A percentile compares a stretch with the other conserved stretches of the same genome.
phyloP scores from a whole-genome alignment of 148 eudicot species.

The Rhododendron ferrugineum region DNA sequence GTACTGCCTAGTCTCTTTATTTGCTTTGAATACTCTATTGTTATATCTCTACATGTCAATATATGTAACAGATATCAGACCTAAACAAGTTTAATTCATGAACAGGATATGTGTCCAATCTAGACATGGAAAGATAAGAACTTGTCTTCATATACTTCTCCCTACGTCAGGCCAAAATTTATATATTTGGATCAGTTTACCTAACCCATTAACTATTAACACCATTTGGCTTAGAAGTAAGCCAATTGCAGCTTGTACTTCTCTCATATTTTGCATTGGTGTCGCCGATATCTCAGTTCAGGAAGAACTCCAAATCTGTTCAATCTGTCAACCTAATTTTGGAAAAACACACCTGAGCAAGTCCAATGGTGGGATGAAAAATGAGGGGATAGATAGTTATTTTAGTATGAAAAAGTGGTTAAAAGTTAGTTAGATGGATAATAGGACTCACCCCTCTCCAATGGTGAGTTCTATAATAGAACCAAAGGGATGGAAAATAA shows the following conservation, averaged over 20 bases:
- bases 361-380: no score
- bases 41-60: conserved; percentile 8
- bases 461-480: no score
- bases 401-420: no score
- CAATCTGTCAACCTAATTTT: neutral
- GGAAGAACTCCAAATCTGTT: neutral
- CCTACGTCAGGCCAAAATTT: neutral
- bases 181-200: neutral
- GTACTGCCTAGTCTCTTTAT: conserved; percentile 8
- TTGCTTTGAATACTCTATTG: conserved; percentile 12
- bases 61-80: neutral
- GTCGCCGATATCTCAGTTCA: neutral
- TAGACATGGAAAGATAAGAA: neutral
- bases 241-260: neutral
- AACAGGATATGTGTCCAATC: neutral
- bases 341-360: neutral
- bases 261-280: neutral
- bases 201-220: neutral
- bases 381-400: no score
- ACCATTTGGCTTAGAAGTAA: neutral
- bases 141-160: neutral
- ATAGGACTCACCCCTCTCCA: no score
- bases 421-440: no score
- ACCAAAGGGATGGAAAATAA: no score
- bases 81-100: neutral